Conservation (phyloP, 805 yeast genomes). For the Cyberlindnera americana region DNA sequence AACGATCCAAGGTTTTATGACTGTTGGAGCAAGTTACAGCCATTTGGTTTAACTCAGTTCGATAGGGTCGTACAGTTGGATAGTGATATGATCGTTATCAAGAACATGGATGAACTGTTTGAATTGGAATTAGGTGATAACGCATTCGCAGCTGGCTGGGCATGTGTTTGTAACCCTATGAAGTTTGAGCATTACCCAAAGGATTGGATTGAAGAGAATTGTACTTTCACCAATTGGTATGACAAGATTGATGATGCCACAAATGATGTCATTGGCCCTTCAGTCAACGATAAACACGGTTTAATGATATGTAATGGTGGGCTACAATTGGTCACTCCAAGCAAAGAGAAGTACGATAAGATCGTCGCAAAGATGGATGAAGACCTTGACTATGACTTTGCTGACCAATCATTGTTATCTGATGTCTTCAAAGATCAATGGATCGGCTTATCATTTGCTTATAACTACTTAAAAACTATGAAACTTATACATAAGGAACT, state of each 20-base stretch:
- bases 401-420: constrained; percentile 54
- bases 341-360: constrained; percentile 32
- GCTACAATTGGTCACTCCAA: constrained; percentile 47
- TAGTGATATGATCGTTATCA: constrained; percentile 54
- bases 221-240: constrained; percentile 43
- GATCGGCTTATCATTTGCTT: constrained; percentile 49
- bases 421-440: constrained; percentile 50
- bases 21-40: constrained; percentile 60
- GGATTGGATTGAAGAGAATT: constrained; percentile 49
- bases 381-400: constrained; percentile 45
- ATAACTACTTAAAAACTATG: constrained; percentile 56
- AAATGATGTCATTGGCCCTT: constrained; percentile 37
- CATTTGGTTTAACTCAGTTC: constrained; percentile 43
- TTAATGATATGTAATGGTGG: constrained; percentile 59
- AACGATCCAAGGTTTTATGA: constrained; percentile 54
- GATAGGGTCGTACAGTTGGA: constrained; percentile 34
- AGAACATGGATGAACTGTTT: constrained; percentile 60
- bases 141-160: constrained; percentile 55
- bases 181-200: constrained; percentile 48
- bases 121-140: constrained; percentile 36
- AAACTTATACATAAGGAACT: constrained; percentile 40
- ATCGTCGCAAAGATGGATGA: constrained; percentile 39
- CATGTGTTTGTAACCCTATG: constrained; percentile 61
- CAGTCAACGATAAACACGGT: constrained; percentile 32
- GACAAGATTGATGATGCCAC: constrained; percentile 19